Base-by-base conservation (phyloP, 768 basidiomycete genomes). In the Lactarius evosmus region DNA sequence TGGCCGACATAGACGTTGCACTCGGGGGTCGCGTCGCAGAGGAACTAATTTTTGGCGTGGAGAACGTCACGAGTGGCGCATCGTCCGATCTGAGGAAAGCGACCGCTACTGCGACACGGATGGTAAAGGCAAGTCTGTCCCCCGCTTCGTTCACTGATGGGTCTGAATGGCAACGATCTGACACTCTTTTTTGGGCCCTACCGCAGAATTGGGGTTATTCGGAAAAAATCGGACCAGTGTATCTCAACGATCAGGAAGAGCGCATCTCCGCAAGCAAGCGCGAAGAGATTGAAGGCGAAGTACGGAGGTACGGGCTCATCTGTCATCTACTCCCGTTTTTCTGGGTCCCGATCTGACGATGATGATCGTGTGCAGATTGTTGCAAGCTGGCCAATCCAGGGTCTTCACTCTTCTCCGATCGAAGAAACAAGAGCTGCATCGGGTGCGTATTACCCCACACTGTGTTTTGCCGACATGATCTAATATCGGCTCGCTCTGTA, bases 11-110 rank as follows among this genome's bases (percentile, higher is more conserved):
- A 69, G 96, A 97, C 74, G 95, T 97, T 27, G 86, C 84, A 34
- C 89, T 98, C 82, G 96, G 95, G 12, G 96, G 97, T 25, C 88
- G 97, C 55, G 91, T 95, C 7, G 97, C 97, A 27, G 97, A 99
- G 75, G 93, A 92, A 77, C 74, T 97, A 68, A 83, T 96, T 64
- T 96, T 93, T 72, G 95, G 95, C 4, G 74, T 83, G 63, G 91
- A 95, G 57, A 88, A 90, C 69, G 85, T 97, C 46, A 93, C 94
- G 19, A 95, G 92, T 67, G 96, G 96, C 25, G 94, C 93, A 54
- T 90, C 89, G 60, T 93, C 90, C 66, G 95, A 99, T 75, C 84
- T 99, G 58, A 78, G 78, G 66, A 79, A 81, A 50, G 97, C 95
- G 5, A 97, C 93, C 4, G 74, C 80, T 53, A 89, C 87, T 19